phyloP scores from a whole-genome alignment of 176 grass and related monocot species.

The Aegilops speltoides region DNA sequence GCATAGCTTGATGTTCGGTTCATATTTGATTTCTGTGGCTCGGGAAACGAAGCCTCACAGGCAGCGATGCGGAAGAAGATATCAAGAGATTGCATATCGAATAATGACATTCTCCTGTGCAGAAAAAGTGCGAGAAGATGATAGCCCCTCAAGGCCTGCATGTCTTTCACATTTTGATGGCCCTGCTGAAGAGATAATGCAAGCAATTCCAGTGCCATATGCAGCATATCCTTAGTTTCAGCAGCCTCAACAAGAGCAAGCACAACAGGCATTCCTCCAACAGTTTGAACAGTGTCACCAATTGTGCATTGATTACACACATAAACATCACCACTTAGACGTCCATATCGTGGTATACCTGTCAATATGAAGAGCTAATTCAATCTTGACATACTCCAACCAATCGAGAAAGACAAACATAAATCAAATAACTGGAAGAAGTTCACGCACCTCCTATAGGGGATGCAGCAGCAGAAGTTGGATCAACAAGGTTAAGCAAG shows the following conservation, averaged over 20 bases:
- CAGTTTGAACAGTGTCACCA: conserved; percentile 90
- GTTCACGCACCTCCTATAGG: conserved; percentile 80
- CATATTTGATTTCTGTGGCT: conserved; percentile 73
- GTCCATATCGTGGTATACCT: conserved; percentile 99
- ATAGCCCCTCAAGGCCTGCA: conserved; percentile 90
- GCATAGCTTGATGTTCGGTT: conserved; percentile 67
- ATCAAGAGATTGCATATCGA: conserved; percentile 98
- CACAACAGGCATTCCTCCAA: conserved; percentile 93
- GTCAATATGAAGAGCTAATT: conserved; percentile 35
- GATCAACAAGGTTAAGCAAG: conserved; percentile 96
- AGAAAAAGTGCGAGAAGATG: conserved; percentile 96
- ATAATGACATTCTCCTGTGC: conserved; percentile 81
- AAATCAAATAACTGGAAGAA: conserved; percentile 34
- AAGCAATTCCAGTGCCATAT: conserved; percentile 92
- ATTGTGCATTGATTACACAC: conserved; percentile 92
- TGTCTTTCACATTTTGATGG: conserved; percentile 89
- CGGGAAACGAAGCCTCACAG: conserved; percentile 94
- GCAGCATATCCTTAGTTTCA: conserved; percentile 89
- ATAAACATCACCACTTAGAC: conserved; percentile 90
- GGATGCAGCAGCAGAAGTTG: conserved; percentile 96
- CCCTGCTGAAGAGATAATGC: conserved; percentile 91
- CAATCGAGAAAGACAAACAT: conserved; percentile 29
- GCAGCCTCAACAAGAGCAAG: conserved; percentile 94
- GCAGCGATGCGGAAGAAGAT: conserved; percentile 99
- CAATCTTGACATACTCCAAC: conserved; percentile 27